Evolutionary conservation across 2,329 filamentous ascomycete genomes (phyloP), one percentile per base, ranked within the genome.

Genomic region (Didymella sp.): DNA sequence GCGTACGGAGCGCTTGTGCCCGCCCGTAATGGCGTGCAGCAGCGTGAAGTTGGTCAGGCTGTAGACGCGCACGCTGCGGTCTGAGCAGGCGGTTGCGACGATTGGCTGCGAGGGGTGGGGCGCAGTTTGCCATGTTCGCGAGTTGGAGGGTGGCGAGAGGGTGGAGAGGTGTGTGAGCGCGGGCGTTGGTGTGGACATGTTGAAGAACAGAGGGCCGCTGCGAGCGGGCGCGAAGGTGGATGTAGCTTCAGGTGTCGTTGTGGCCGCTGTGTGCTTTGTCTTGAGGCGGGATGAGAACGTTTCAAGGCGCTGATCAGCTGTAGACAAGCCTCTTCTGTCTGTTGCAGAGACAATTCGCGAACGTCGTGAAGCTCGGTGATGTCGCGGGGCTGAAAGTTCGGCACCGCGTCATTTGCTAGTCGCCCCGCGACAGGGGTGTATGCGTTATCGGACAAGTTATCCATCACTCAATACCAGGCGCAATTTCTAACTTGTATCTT

Each of bases 1-100:
- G 52, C 95, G 87, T n/a, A 99, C 87, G 67, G 90, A 95, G 54
- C 95, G 90, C 67, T 92, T 91, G 79, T 99, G 95, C 7, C 94
- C 95, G 58, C 92, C 93, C 7, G 88, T 87, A 51, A 98, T 87
- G 19, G 85, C 85, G 70, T 89, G 92, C 72, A 96, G 88, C 46
- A 91, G 85, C 13, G 87, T 87, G 73, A 96, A 91, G 52, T 89
- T 90, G 31, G 85, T 85, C 46, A 98, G 87, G 46, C 91, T 96
- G 82, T 96, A 97, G 69, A 99, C 84, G 60, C 92, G 93, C 54
- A 95, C 91, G 33, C 88, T 88, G 73, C 95, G 96, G 75, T 90
- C 88, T 56, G 90, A 87, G 78, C 93, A 92, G 59, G 92, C 89
- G 17, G 94, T 97, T 55, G 94, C 95, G 68, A 97, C 82, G 58